A percentile compares a stretch with the other conserved stretches of the same genome.
Conservation (phyloP, 169 alveolate species). For the Amoebophrya sp. region DNA sequence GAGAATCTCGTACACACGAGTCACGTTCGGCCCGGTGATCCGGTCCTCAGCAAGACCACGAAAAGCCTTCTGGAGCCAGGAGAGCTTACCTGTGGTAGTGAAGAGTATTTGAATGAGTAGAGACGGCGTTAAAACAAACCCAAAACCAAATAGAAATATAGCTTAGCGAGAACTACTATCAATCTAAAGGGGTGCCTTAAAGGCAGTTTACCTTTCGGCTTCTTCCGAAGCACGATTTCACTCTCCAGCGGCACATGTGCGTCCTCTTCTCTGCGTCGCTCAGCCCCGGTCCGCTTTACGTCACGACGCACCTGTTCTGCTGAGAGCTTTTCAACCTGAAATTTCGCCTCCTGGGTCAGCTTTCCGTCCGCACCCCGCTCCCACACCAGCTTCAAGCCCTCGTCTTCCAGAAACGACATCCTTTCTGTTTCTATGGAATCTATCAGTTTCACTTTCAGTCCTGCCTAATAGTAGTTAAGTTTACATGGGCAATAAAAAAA, state of each 20-base stretch:
- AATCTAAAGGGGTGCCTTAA: too few species aligned
- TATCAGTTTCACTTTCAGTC: too few species aligned
- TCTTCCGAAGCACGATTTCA: background rate
- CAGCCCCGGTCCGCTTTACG: background rate
- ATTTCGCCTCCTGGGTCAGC: background rate
- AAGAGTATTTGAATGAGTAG: background rate
- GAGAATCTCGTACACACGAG: background rate
- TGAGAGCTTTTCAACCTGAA: background rate
- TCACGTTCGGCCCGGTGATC: background rate
- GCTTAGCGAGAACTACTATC: too few species aligned
- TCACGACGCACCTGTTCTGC: background rate
- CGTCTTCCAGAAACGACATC: too few species aligned
- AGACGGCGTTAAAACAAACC: background rate
- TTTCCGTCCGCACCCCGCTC: background rate
- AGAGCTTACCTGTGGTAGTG: background rate
- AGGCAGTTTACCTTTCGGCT: background rate
- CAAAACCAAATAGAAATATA: background rate
- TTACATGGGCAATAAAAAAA: too few species aligned
- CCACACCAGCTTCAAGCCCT: background rate
- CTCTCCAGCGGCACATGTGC: background rate
- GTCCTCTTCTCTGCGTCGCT: background rate
- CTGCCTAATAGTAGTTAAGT: too few species aligned
- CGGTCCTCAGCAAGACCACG: background rate
- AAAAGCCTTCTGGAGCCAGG: background rate
- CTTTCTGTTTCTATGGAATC: too few species aligned